Conservation (phyloP, 257 asterid genomes). For the Leptodermis oblonga region DNA sequence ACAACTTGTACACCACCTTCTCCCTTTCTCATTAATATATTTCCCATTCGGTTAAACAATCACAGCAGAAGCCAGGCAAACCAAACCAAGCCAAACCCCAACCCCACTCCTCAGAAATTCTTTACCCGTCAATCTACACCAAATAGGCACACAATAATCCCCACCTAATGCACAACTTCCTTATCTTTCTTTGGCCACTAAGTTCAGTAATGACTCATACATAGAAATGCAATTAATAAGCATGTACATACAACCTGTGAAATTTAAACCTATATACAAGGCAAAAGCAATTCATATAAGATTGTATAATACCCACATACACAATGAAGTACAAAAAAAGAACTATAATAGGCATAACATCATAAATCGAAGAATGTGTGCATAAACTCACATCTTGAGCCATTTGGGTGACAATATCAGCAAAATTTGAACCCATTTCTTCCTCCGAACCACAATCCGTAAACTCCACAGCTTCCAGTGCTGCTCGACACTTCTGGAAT, state of each 20-base stretch:
- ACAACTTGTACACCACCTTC: neutral
- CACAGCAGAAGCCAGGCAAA: neutral
- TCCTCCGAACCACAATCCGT: slow-evolving; percentile 59
- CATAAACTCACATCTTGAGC: slow-evolving; percentile 83
- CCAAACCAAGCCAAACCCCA: neutral
- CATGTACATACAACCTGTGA: neutral
- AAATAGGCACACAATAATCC: neutral
- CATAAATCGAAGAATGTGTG: neutral
- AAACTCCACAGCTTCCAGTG: slow-evolving; percentile 86
- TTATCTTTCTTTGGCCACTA: neutral
- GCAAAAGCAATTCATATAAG: neutral
- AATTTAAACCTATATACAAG: neutral
- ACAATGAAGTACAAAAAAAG: neutral
- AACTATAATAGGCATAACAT: neutral
- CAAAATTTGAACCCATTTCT: slow-evolving; percentile 88
- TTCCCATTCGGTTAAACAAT: neutral
- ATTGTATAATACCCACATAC: neutral
- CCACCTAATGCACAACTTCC: neutral
- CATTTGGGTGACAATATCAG: slow-evolving; percentile 89
- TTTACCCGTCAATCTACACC: neutral
- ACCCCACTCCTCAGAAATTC: neutral
- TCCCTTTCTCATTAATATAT: neutral
- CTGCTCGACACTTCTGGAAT: slow-evolving; percentile 75
- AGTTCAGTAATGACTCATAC: neutral
- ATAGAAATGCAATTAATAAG: neutral